phyloP scores from a whole-genome alignment of 2,329 filamentous ascomycete species.

The Thelonectria olida region DNA sequence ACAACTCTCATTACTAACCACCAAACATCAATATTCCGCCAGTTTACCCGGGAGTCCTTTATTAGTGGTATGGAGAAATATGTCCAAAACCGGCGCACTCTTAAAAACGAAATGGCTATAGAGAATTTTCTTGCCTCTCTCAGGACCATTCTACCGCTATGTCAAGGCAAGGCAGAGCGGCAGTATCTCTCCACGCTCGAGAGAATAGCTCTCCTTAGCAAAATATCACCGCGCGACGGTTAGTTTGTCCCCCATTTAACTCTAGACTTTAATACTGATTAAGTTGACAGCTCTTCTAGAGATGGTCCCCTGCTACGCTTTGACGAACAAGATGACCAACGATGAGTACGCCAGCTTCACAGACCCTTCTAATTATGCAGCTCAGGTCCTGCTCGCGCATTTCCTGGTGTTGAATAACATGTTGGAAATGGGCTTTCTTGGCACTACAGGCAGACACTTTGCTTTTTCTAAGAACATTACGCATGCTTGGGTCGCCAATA shows the following conservation, averaged over 20 bases:
- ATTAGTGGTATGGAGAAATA: neutral
- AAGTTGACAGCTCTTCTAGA: conserved; percentile 13
- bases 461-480: conserved; percentile 7
- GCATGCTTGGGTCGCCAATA: neutral
- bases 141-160: neutral
- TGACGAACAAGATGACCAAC: conserved; percentile 24
- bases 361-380: conserved; percentile 1
- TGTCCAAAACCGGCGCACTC: neutral
- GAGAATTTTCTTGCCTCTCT: neutral
- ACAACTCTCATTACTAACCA: neutral
- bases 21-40: conserved; percentile 2
- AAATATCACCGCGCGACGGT: neutral
- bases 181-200: neutral
- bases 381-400: conserved; percentile 15
- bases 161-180: neutral
- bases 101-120: neutral
- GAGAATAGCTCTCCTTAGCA: neutral
- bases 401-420: conserved; percentile 10
- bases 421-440: neutral
- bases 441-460: conserved; percentile 1
- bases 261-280: neutral
- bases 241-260: neutral
- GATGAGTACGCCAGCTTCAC: conserved; percentile 15
- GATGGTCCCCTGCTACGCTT: conserved; percentile 10
- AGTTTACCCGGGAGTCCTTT: conserved; percentile 1